phyloP scores from a whole-genome alignment of 306 rosid genomes.

The Psophocarpus tetragonolobus region DNA sequence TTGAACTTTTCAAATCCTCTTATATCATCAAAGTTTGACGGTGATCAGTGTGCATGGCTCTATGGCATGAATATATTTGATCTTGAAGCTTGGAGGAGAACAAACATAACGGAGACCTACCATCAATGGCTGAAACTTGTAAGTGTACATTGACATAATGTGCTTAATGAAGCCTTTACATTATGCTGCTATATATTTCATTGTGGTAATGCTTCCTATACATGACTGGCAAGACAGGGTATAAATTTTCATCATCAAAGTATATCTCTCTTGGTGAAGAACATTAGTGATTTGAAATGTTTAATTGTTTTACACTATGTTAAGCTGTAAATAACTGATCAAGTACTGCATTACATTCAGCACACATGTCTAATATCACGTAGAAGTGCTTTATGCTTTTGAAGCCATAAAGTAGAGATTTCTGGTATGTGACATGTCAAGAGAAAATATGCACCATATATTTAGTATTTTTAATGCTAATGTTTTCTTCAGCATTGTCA shows the following conservation, averaged over 20 bases:
- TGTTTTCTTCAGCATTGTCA: not conserved
- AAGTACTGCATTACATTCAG: not conserved
- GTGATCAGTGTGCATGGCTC: conserved; percentile 68
- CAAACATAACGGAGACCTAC: conserved; percentile 69
- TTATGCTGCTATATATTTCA: not conserved
- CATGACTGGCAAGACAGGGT: not conserved
- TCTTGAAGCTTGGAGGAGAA: conserved; percentile 84
- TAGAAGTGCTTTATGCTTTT: conserved; percentile 5
- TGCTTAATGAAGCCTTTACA: not conserved
- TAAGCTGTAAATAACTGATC: not conserved
- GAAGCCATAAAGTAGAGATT: not conserved
- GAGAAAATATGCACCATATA: not conserved
- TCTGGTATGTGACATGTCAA: not conserved
- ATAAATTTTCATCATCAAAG: not conserved
- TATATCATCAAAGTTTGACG: conserved; percentile 61
- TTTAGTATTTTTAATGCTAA: not conserved
- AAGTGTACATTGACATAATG: conserved; percentile 37
- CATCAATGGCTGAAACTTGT: conserved; percentile 76
- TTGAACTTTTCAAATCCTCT: conserved; percentile 78
- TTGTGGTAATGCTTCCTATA: not conserved
- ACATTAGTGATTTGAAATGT: not conserved
- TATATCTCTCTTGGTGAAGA: not conserved
- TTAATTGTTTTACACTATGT: not conserved
- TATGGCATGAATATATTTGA: conserved; percentile 76
- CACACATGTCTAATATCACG: not conserved